Base-by-base conservation (phyloP, 805 yeast genomes). In the Kurtzmaniella fragi region DNA sequence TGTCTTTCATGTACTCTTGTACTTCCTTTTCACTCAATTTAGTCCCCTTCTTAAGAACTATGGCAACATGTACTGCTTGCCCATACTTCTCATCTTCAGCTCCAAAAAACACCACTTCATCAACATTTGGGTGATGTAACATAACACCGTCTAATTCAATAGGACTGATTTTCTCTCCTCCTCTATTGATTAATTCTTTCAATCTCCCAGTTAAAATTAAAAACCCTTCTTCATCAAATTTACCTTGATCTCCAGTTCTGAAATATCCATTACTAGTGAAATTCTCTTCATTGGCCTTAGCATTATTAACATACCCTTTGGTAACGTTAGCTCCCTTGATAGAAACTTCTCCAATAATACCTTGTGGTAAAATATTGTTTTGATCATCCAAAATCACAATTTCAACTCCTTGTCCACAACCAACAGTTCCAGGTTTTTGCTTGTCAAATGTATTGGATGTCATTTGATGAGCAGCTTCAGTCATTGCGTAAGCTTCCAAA, bases 401-500 rank as follows among this genome's bases (percentile, higher is more conserved):
- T 37, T 78, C 75, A 8, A 80, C 85, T 28, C 87, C 87, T 48
- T 78, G 82, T 7, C 86, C 84, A 42, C 73, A 78, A 27, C 63
- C 63, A 16, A 82, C 88, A 4, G 88, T 79, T 12, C 88, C 87
- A 8, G 87, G 77, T 58, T 74, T 77, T 45, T 86, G 69, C 43
- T 70, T 57, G 11, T 80, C 82, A 31, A 81, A 59, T 46, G 75
- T 71, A 57, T 82, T 82, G 2, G 88, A 80, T 9, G 85, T 78
- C 81, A 82, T 83, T 57, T 82, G 88, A 56, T 82, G 89, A n/a
- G 85, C 71, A 1, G 86, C 86, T 54, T 82, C 90, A 2, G 89
- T 82, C 87, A 82, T 82, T 4, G 88, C 89, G 52, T 82, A 82
- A 0, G 89, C 89, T 56, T 82, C 90, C 12, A 82, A 53, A 0